Base-by-base conservation (phyloP, 164 flowering plant genomes). In the Sedum album region DNA sequence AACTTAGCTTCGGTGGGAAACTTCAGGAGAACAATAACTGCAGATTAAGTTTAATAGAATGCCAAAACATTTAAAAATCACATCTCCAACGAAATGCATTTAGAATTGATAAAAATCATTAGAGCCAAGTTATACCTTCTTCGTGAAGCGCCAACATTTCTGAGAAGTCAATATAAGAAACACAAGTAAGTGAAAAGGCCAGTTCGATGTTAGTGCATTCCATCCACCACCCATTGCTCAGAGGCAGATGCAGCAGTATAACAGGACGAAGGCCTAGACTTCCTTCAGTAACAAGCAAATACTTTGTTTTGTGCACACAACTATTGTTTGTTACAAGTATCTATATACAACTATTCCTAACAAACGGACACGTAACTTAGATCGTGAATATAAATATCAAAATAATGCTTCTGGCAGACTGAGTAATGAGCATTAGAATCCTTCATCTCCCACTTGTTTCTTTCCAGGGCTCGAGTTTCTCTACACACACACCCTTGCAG, bases 1-100 rank as follows among this genome's bases (percentile, higher is more conserved):
- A 61, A 72, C 21, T 49, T 69, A 36, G 88, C 82, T 69, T 76
- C 71, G 9, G 75, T 77, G 57, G 83, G 82, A 65, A 94, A 88
- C 53, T 80, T 79, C 77, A 88, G 78, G 77, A 94, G 79, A 44
- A 80, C 79, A 67, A 76, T 51, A 66, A 96, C 98, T 94, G 78
- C 21, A n/a, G 2, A 49, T 17, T 2, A 23, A 2, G 21, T 17
- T 49, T 49, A 1, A 49, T 49, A 41, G 10, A 36, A 36, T 4
- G 39, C 39, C 4, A 8, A 4, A 4, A 41, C 46, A 41, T 41
- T 4, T 1, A 41, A 4, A 5, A 41, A 5, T 41, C 10, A 41
- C 14, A 41, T 49, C 55, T 49, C 55, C 23, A 7, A 49, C 5
- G 10, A 1, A n/a, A 17, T 18, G 1, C 25, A 49, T 20, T 20